Conservation (phyloP, 225 moss, liverwort and hornwort genomes). For the Pseudoscleropodium purum region DNA sequence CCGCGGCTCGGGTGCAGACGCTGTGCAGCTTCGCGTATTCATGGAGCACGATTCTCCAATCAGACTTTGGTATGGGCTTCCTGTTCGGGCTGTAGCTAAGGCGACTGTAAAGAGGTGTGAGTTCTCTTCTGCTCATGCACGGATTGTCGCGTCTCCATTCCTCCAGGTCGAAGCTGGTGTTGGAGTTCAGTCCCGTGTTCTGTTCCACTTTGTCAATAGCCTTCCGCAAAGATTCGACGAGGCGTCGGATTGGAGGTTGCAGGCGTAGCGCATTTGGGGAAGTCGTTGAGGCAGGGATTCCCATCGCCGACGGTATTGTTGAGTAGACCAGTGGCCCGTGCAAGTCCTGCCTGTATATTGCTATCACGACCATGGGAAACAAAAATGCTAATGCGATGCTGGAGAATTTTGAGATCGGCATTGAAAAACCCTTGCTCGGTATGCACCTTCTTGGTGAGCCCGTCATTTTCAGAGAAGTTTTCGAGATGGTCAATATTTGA, state of each 20-base stretch:
- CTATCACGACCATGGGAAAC: neutral
- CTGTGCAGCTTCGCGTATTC: conserved; percentile 38
- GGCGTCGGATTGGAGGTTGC: neutral
- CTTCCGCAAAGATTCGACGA: conserved; percentile 16
- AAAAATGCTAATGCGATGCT: neutral
- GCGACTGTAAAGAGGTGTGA: conserved; percentile 26
- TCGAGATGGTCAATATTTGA: neutral
- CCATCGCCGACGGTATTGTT: neutral
- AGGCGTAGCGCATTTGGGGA: neutral
- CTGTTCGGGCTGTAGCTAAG: conserved; percentile 20
- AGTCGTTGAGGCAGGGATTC: neutral
- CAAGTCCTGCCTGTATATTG: neutral
- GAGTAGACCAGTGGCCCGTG: neutral
- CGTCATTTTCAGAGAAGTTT: neutral
- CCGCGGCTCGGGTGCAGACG: conserved; percentile 14
- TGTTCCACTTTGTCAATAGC: conserved; percentile 6
- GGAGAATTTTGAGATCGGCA: neutral
- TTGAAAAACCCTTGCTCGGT: neutral
- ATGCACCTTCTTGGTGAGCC: neutral
- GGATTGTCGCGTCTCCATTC: conserved; percentile 35
- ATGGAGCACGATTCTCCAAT: conserved; percentile 8
- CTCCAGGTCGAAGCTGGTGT: neutral
- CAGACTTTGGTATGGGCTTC: neutral
- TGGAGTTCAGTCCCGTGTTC: conserved; percentile 2
- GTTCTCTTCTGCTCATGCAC: conserved; percentile 49